Percentiles rank a stretch among this genome's conserved stretches.
phyloP scores from a whole-genome alignment of 2,329 filamentous ascomycete species.

The Phialophora verrucosa region DNA sequence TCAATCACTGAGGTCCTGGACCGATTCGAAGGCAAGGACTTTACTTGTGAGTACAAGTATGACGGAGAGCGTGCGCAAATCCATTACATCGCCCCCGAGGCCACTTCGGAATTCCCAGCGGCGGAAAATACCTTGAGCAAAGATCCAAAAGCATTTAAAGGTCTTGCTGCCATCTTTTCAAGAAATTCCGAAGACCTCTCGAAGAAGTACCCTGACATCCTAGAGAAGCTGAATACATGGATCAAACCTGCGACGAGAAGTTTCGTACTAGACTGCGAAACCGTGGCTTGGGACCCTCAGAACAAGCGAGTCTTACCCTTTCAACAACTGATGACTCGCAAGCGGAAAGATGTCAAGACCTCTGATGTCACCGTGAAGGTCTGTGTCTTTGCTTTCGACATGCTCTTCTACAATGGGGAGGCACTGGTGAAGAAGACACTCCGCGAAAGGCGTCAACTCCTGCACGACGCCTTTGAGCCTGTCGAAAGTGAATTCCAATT shows the following conservation, averaged over 20 bases:
- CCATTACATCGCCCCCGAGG: slow-evolving; percentile 88
- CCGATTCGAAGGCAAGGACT: slow-evolving; percentile 91
- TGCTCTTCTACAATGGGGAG: slow-evolving; percentile 91
- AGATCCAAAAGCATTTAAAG: slow-evolving; percentile 59
- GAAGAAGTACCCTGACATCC: slow-evolving; percentile 96
- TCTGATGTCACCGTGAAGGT: slow-evolving; percentile 97
- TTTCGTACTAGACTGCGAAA: slow-evolving; percentile 98
- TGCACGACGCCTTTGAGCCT: slow-evolving; percentile 74
- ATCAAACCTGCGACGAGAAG: slow-evolving; percentile 88
- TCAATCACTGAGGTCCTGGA: slow-evolving; percentile 97
- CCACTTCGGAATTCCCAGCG: slow-evolving; percentile 70
- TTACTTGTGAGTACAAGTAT: slow-evolving; percentile 99
- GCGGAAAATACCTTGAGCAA: slow-evolving; percentile 68
- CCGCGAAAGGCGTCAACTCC: slow-evolving; percentile 77
- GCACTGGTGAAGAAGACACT: slow-evolving; percentile 85
- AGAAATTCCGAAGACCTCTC: slow-evolving; percentile 96
- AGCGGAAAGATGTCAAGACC: slow-evolving; percentile 93
- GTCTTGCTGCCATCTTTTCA: slow-evolving; percentile 92
- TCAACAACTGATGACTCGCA: slow-evolving; percentile 97
- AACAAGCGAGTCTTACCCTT: slow-evolving; percentile 97
- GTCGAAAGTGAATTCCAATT: slow-evolving; percentile 91
- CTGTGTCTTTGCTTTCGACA: slow-evolving; percentile 94
- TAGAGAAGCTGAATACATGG: slow-evolving; percentile 86
- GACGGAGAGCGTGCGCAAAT: slow-evolving; percentile 98
- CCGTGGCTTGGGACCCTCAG: slow-evolving; percentile 91